phyloP scores from a whole-genome alignment of 805 yeast genomes.

The Babjeviella inositovora region DNA sequence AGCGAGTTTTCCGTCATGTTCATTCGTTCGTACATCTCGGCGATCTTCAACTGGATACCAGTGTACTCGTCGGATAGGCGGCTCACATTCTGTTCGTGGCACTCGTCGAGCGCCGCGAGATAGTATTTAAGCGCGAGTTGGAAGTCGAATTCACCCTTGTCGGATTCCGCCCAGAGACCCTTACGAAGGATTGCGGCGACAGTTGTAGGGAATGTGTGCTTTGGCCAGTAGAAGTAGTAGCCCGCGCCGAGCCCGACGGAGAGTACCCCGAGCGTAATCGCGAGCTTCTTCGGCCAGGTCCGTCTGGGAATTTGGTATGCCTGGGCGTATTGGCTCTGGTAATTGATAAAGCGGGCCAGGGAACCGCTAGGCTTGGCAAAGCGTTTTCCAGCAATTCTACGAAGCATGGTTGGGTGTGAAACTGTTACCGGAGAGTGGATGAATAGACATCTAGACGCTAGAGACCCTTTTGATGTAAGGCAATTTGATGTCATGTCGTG shows the following conservation, averaged over 20 bases:
- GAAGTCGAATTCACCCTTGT: slow-evolving; percentile 45
- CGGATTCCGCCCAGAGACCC: slow-evolving; percentile 76
- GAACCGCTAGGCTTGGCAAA: too few relatives aligned
- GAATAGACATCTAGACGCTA: too few relatives aligned
- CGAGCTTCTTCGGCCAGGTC: slow-evolving; percentile 4
- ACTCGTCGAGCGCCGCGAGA: slow-evolving; percentile 55
- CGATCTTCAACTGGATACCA: slow-evolving; percentile 76
- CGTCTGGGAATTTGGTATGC: slow-evolving; percentile 5
- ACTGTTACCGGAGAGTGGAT: too few relatives aligned
- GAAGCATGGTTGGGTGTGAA: too few relatives aligned
- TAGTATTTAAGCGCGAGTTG: slow-evolving; percentile 56
- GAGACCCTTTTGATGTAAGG: too few relatives aligned
- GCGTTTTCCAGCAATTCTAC: too few relatives aligned
- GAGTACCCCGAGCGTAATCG: slow-evolving; percentile 4
- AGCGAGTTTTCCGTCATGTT: slow-evolving; percentile 48
- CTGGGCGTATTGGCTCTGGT: slow-evolving; percentile 5
- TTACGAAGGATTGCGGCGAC: slow-evolving; percentile 62
- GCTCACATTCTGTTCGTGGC: slow-evolving; percentile 37
- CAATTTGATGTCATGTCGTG: too few relatives aligned
- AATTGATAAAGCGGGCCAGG: too few relatives aligned
- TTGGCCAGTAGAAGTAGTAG: slow-evolving; percentile 42
- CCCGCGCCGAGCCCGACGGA: slow-evolving; percentile 5
- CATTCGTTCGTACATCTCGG: slow-evolving; percentile 71
- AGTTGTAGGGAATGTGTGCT: slow-evolving; percentile 46
- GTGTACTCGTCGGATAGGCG: slow-evolving; percentile 68